Conservation (phyloP, 2,329 filamentous ascomycete genomes). For the Colletotrichum noveboracense region DNA sequence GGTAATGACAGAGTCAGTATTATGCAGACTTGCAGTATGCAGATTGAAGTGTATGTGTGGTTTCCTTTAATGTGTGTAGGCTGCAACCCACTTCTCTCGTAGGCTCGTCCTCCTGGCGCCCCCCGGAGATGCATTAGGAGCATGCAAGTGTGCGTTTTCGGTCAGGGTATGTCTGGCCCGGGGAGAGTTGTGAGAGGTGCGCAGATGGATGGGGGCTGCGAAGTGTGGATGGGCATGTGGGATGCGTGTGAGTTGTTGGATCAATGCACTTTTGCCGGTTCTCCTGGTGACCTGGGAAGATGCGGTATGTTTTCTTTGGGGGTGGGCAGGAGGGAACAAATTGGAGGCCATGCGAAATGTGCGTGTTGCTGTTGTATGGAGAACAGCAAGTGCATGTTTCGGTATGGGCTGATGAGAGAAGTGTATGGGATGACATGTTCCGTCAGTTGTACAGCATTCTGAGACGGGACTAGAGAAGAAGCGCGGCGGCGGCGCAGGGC, state of each 20-base stretch:
- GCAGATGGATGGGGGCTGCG: background rate
- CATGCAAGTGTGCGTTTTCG: conserved; percentile 16
- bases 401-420: background rate
- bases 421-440: conserved; percentile 16
- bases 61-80: background rate
- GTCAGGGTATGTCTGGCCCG: background rate
- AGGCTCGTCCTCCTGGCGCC: background rate
- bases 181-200: background rate
- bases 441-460: background rate
- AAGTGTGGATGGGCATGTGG: background rate
- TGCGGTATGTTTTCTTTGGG: background rate
- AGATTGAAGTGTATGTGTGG: background rate
- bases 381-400: background rate
- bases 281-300: background rate
- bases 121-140: background rate
- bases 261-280: background rate
- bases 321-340: background rate
- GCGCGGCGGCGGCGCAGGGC: background rate
- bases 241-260: background rate
- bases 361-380: background rate
- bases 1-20: background rate
- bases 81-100: background rate
- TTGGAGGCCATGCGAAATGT: background rate
- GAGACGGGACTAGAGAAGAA: background rate
- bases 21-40: background rate